Base-by-base conservation (phyloP, 495 filamentous ascomycete genomes). In the Talaromyces proteolyticus region DNA sequence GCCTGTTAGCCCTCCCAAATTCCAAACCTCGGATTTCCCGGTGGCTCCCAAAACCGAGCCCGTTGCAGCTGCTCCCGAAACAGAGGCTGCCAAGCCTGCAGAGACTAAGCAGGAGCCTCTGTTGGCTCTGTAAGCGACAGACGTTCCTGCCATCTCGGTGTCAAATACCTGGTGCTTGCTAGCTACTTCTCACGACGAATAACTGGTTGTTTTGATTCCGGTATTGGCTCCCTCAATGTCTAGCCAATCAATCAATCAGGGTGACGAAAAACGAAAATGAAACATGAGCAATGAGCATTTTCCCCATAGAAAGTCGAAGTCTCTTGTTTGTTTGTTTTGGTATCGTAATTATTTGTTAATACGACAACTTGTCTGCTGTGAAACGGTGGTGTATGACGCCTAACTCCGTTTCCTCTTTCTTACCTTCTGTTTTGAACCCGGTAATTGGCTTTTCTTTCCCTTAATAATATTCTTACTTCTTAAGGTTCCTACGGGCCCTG, bases 1-100 rank as follows among this genome's bases (percentile, higher is more conserved):
- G 55, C 52, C 61, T 16, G 56, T 58, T 23, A 46, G 40, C 41
- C 49, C 49, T 44, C 54, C 61, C 11, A 53, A 53, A 11, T 58
- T 58, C 50, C 70, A 70, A 59, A 61, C 63, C 14, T 58, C 70
- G 38, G 78, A 84, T 55, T 84, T 86, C 72, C 74, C 85, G 17
- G 70, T 76, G 55, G 80, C 84, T 18, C 86, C 86, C 29, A 84
- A 72, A 58, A 60, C 65, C 20, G 76, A 78, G 58, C 76, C 74
- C 8, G 56, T 66, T 19, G 50, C 61, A 0, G 67, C 68, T 34
- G 59, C 60, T 20, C 56, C 57, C 23, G 63, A 64, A 42, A 21
- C 36, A 6, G 51, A 25, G 25, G 11, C 50, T 37, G 21, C 42
- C 26, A 26, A 26, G 12, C 18, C 52, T 12, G 34, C 46, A 1